These are phyloP conservation scores for Cryomyces antarcticus DNA, from an alignment of 495 filamentous ascomycete species.

Conservation along the genomic window DNA sequence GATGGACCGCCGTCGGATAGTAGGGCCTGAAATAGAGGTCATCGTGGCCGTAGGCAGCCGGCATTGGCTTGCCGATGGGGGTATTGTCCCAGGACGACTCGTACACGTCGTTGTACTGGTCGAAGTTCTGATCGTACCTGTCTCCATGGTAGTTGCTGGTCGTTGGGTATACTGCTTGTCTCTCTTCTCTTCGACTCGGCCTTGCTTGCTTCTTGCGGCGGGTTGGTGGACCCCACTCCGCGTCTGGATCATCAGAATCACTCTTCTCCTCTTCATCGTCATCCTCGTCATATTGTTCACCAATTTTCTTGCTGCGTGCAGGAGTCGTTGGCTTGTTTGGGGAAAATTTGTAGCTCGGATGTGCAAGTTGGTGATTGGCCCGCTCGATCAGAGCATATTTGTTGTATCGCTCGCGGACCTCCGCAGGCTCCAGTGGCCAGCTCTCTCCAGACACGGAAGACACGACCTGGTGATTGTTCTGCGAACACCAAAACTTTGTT, in stretches of 20 bases:
- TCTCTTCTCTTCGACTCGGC: constrained; percentile 1
- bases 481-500: constrained; percentile 58
- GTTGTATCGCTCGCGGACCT: constrained; percentile 62
- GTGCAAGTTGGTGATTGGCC: constrained; percentile 63
- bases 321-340: constrained; percentile 45
- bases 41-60: constrained; percentile 30
- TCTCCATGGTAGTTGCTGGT: not conserved
- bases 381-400: constrained; percentile 63
- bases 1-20: constrained; percentile 36
- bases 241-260: constrained; percentile 10
- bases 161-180: constrained; percentile 1
- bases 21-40: constrained; percentile 33
- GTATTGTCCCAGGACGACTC: constrained; percentile 38
- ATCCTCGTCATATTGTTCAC: constrained; percentile 9
- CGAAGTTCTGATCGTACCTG: too few species aligned
- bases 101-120: constrained; percentile 10
- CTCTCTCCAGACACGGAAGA: constrained; percentile 65
- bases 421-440: constrained; percentile 62
- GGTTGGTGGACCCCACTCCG: constrained; percentile 11
- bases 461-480: constrained; percentile 90
- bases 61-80: constrained; percentile 39
- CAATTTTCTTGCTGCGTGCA: constrained; percentile 31
- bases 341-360: constrained; percentile 89
- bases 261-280: constrained; percentile 8
- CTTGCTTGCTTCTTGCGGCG: not conserved